Evolutionary conservation across 2,329 filamentous ascomycete species (phyloP).

Genomic region (Fusarium sp.): DNA sequence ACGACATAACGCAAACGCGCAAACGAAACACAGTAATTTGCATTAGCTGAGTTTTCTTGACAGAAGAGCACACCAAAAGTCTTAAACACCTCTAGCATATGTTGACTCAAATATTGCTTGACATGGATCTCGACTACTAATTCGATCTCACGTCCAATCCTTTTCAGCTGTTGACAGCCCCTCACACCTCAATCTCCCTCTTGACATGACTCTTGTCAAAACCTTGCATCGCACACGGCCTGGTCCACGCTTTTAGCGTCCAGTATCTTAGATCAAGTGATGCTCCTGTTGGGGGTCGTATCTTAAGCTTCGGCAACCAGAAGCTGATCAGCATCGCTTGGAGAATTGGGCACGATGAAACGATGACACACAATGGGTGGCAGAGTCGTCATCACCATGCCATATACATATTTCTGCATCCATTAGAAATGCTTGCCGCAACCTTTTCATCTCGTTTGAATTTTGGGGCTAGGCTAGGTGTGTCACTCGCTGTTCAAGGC

Average conservation of each 20-base stretch:
- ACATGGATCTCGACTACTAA: not conserved
- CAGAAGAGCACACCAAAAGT: not conserved
- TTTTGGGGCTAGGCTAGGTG: not conserved
- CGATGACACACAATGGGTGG: slow-evolving; percentile 1
- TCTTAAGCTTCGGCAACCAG: slow-evolving; percentile 22
- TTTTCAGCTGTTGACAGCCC: slow-evolving; percentile 11
- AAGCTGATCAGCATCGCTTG: slow-evolving; percentile 33
- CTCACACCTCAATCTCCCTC: slow-evolving; percentile 18
- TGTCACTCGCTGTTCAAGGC: not conserved
- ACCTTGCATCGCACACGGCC: slow-evolving; percentile 28
- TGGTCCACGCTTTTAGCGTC: slow-evolving; percentile 33
- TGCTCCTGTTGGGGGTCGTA: slow-evolving; percentile 26
- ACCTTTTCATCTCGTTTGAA: slow-evolving; percentile 9
- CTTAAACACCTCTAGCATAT: not conserved
- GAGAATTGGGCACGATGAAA: slow-evolving; percentile 5
- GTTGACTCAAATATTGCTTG: slow-evolving; percentile 2
- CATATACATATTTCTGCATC: slow-evolving; percentile 21
- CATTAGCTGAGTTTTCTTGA: slow-evolving; percentile 9
- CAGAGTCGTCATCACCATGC: slow-evolving; percentile 29
- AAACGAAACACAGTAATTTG: slow-evolving; percentile 11
- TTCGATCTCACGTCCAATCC: slow-evolving; percentile 11
- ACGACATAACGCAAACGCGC: slow-evolving; percentile 22
- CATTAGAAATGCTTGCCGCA: slow-evolving; percentile 17
- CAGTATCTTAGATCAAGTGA: slow-evolving; percentile 44
- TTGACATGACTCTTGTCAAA: slow-evolving; percentile 38